Base-by-base conservation (phyloP, 768 basidiomycete species). In the Boletus reticulatus region DNA sequence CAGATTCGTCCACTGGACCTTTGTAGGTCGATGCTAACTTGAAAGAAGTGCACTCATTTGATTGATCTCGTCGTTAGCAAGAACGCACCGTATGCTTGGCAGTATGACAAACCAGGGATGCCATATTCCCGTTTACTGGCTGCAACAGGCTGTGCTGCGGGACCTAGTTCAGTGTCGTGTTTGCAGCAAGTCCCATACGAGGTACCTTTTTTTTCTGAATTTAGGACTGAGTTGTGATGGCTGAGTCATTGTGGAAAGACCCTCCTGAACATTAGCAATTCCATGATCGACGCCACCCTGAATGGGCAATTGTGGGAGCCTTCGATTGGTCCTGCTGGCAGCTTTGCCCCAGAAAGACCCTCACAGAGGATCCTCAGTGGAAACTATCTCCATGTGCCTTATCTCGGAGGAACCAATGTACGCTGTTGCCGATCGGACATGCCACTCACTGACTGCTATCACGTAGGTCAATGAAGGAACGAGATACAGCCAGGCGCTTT, bases 221-320 rank as follows among this genome's bases (percentile, higher is more conserved):
- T 16, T 12, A 3, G 37, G 36, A n/a, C 5, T 3, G 36, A 27
- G 12, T 46, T 22, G 31, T 46, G 5, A 1, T 27, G 22, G 43
- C 39, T 50, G 11, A 4, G 48, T 36, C 17, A 13, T 11, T 0
- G 12, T 24, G 14, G 20, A 3, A 19, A 84, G 84, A 78, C 73
- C 4, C 70, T 84, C n/a, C 41, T 81, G 55, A 74, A 75, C 50
- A 76, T 77, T 44, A 79, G 75, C 39, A 81, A 82, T 58, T 44
- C 57, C 0, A 75, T 84, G 77, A 79, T 80, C 10, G 47, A 20
- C 0, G 48, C 69, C 0, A 78, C 78, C 1, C 65, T 85, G 27
- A 84, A 85, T 49, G 17, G 54, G 0, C 84, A 85, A 58, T 67
- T 84, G 6, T 84, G 84, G 84, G 73, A 84, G 58, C 83, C 84